Evolutionary conservation across 768 basidiomycete genomes (phyloP).

Genomic region (Crepidotus variabilis): DNA sequence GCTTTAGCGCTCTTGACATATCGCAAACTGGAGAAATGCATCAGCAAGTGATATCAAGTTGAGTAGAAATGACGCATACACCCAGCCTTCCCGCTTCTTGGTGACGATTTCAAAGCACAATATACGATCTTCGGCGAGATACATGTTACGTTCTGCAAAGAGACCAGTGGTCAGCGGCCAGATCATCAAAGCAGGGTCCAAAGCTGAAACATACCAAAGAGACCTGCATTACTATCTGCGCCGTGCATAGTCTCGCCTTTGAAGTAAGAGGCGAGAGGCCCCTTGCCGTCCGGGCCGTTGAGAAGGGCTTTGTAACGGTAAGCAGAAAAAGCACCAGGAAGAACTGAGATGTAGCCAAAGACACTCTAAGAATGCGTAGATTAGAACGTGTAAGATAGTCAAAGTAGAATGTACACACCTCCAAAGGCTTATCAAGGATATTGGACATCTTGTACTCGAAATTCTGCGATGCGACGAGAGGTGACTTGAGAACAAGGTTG

Average conservation of each 20-base stretch:
- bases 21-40: constrained; percentile 47
- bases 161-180: not conserved
- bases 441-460: constrained; percentile 99
- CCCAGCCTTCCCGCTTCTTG: constrained; percentile 81
- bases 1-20: constrained; percentile 95
- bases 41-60: constrained; percentile 5
- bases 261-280: constrained; percentile 90
- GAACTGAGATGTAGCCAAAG: constrained; percentile 82
- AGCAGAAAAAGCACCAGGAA: constrained; percentile 91
- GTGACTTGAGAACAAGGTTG: constrained; percentile 64
- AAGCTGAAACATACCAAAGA: constrained; percentile 48
- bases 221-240: constrained; percentile 54
- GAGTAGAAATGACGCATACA: constrained; percentile 41
- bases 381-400: not conserved
- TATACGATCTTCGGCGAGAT: constrained; percentile 87
- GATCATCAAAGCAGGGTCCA: no score
- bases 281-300: constrained; percentile 85
- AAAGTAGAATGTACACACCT: constrained; percentile 43
- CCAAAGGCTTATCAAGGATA: constrained; percentile 92
- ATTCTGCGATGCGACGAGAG: constrained; percentile 90
- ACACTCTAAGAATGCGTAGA: constrained; percentile 52
- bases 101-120: constrained; percentile 93
- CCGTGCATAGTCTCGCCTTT: constrained; percentile 88
- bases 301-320: constrained; percentile 85
- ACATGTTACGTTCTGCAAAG: constrained; percentile 74